A percentile compares a stretch with the other conserved stretches of the same genome.
Conservation (phyloP, 2,329 filamentous ascomycete genomes). For the Blastomyces percursus region DNA sequence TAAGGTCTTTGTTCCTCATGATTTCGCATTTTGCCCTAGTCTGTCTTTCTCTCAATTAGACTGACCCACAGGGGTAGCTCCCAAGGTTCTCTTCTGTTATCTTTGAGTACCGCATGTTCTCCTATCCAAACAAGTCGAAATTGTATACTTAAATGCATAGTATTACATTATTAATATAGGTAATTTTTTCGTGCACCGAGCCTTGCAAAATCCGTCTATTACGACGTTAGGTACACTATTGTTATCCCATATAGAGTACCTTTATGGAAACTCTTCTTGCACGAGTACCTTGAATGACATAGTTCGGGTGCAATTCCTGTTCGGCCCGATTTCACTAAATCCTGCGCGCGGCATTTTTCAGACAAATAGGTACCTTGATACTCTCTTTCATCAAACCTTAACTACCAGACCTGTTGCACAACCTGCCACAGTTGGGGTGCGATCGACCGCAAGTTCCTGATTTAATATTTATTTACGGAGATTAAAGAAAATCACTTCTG, state of each 20-base stretch:
- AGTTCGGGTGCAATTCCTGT: not conserved
- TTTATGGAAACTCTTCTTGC: not conserved
- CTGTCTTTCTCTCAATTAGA: not conserved
- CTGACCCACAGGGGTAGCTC: not conserved
- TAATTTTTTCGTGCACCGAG: no score
- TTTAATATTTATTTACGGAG: not conserved
- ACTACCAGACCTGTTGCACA: not conserved
- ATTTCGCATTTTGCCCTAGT: not conserved
- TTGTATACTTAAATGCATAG: no score
- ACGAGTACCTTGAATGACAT: not conserved
- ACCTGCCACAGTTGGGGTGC: no score
- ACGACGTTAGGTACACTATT: not conserved
- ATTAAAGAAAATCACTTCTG: not conserved
- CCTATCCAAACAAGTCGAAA: not conserved
- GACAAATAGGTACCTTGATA: not conserved
- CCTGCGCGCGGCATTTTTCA: not conserved
- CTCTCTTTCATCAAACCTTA: not conserved
- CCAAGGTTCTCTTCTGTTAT: not conserved
- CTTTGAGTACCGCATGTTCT: not conserved
- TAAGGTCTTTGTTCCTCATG: not conserved
- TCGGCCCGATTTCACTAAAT: not conserved
- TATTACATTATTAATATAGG: no score
- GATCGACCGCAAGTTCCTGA: no score
- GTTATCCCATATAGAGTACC: not conserved
- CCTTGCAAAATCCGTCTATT: no score